Evolutionary conservation across 2,329 filamentous ascomycete genomes (phyloP), one percentile per base, ranked within the genome.

Genomic region (Aureobasidium uvarum): DNA sequence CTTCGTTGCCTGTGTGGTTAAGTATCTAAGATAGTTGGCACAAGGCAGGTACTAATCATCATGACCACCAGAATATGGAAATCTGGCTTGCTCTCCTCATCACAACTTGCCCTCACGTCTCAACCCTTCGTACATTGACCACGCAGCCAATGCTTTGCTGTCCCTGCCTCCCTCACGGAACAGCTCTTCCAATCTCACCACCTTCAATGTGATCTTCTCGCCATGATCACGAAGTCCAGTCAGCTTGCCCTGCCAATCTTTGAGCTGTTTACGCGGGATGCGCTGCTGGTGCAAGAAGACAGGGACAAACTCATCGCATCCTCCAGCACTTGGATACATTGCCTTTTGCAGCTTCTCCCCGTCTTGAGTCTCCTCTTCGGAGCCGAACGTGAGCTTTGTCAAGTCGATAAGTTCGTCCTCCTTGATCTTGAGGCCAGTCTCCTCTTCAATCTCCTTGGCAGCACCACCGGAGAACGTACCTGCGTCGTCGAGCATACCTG

Each of bases 271-370:
- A 39, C 79, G 73, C 1, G 79, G 73, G 66, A 86, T 76, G 3
- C 80, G 73, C 70, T 85, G 85, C 71, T 85, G 80, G 67, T 80
- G 83, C 38, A 86, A 70, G 66, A 86, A 84, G 6, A 86, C 70
- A 0, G 83, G 82, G 31, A 86, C 82, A 68, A 84, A 86, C 67
- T 87, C 84, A 71, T 87, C 85, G 66, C 82, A 83, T 2, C 81
- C 84, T 1, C 85, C 85, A 0, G 82, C 76, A 14, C 79, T 82
- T 0, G 83, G 81, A 70, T 86, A 86, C 54, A 84, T 76, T 0
- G 78, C 82, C 58, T 78, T 74, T 66, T 83, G 81, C 11, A 85
- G 68, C 1, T 71, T 69, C 70, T 81, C 75, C 8, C 74, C 75
- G 23, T 62, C 59, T n/a, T 33, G 56, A 68, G 62, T 25, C 13